Percentiles rank a stretch among this genome's conserved stretches.
Evolutionary conservation across 495 filamentous ascomycete genomes (phyloP).

Genomic region (Beverwykella pulmonaria): DNA sequence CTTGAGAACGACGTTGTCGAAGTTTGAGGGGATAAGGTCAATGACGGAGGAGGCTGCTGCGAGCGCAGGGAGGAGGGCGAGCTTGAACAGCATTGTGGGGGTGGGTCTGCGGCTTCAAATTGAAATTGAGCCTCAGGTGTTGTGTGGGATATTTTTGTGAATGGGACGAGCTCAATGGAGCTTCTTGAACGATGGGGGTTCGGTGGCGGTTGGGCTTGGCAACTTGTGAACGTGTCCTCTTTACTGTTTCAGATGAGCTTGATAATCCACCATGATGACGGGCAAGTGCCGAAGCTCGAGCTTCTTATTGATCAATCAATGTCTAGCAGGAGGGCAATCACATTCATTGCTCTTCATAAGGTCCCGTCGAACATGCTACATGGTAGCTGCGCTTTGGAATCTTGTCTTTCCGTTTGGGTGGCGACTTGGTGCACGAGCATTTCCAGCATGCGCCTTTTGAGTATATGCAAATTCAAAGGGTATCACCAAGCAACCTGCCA

Average conservation of each 20-base stretch:
- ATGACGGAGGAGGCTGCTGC: constrained; percentile 57
- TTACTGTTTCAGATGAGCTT: constrained; percentile 16
- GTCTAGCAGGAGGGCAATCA: no score
- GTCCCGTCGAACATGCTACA: no score
- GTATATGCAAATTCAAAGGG: no score
- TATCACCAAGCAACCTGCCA: no score
- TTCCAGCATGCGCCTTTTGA: neutral
- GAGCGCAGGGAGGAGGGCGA: constrained; percentile 24
- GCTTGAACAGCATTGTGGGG: constrained; percentile 32
- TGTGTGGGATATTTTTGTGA: neutral
- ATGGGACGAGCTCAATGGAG: neutral
- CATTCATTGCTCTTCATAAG: no score
- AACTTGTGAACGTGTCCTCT: constrained; percentile 18
- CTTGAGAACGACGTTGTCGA: constrained; percentile 84
- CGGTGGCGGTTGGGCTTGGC: constrained; percentile 8
- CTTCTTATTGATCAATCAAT: neutral
- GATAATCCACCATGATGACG: constrained; percentile 17
- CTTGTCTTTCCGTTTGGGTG: neutral
- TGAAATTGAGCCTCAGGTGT: constrained; percentile 10
- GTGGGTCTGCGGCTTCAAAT: constrained; percentile 5
- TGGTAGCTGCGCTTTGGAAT: neutral
- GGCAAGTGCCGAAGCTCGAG: neutral
- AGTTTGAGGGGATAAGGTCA: constrained; percentile 86
- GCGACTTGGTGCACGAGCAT: neutral
- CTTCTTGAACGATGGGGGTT: constrained; percentile 15